phyloP scores from a whole-genome alignment of 2,329 filamentous ascomycete species.

The Fusarium globosum region DNA sequence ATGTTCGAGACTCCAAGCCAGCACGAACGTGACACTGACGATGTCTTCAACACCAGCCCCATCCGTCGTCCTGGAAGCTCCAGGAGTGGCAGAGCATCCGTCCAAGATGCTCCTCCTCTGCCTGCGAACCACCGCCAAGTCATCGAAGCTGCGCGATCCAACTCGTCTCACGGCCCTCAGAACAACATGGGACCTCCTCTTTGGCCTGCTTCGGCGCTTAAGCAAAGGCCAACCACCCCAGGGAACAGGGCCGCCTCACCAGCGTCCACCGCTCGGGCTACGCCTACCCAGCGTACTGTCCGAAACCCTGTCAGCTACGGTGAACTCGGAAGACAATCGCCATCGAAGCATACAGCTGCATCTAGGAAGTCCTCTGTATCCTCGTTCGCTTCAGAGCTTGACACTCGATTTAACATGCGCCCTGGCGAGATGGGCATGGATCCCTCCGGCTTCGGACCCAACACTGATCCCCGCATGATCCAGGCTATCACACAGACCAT shows the following conservation, averaged over 20 bases:
- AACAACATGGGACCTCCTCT: constrained; percentile 84
- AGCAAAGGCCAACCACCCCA: constrained; percentile 70
- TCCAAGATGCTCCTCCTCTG: constrained; percentile 72
- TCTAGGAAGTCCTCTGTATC: constrained; percentile 82
- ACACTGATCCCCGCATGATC: constrained; percentile 96
- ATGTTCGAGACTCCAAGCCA: constrained; percentile 59
- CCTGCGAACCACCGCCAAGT: constrained; percentile 84
- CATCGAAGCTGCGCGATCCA: constrained; percentile 80
- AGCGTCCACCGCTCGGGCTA: constrained; percentile 61
- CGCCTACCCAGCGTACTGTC: constrained; percentile 65
- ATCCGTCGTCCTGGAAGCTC: constrained; percentile 76
- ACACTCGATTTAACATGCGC: constrained; percentile 85
- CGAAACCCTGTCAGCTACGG: constrained; percentile 61
- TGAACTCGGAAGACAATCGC: constrained; percentile 60
- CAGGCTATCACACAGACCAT: constrained; percentile 99
- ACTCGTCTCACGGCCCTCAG: constrained; percentile 60
- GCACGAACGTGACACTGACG: constrained; percentile 54
- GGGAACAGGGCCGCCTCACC: constrained; percentile 60
- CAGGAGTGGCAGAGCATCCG: constrained; percentile 67
- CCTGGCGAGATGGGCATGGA: constrained; percentile 66
- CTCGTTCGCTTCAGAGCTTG: constrained; percentile 94
- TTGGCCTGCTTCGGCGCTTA: constrained; percentile 79
- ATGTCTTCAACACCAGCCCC: constrained; percentile 52
- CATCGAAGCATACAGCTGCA: constrained; percentile 51
- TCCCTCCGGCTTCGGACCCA: constrained; percentile 70